Evolutionary conservation across 1,284 basidiomycete species (phyloP).

Genomic region (Afroboletus lepidellus): DNA sequence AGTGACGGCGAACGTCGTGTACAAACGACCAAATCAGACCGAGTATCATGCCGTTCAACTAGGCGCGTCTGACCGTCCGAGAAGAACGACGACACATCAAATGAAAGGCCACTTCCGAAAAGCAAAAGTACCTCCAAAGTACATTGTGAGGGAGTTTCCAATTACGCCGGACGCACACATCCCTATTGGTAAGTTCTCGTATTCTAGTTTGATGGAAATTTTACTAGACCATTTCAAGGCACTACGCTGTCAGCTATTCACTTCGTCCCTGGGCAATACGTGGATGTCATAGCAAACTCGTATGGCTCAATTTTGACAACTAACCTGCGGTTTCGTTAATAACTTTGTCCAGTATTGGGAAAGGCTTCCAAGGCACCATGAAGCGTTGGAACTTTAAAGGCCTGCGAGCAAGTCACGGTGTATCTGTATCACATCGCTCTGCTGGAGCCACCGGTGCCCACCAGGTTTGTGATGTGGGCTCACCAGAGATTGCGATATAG

Average conservation of each 20-base stretch:
- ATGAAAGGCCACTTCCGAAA: slow-evolving; percentile 88
- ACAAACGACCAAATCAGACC: slow-evolving; percentile 59
- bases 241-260: slow-evolving; percentile 89
- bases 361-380: slow-evolving; percentile 97
- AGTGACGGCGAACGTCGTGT: slow-evolving; percentile 75
- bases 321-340: slow-evolving; percentile 8
- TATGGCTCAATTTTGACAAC: slow-evolving; percentile 40
- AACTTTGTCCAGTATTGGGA: slow-evolving; percentile 70
- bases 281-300: slow-evolving; percentile 93
- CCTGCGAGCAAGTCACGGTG: slow-evolving; percentile 93
- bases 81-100: slow-evolving; percentile 66
- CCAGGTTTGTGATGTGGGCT: slow-evolving; percentile 57
- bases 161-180: slow-evolving; percentile 88
- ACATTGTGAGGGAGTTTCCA: slow-evolving; percentile 86
- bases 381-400: slow-evolving; percentile 96
- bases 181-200: slow-evolving; percentile 63
- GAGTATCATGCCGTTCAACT: slow-evolving; percentile 87
- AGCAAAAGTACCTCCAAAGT: slow-evolving; percentile 84
- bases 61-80: slow-evolving; percentile 70
- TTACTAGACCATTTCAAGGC: slow-evolving; percentile 59
- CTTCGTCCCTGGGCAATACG: slow-evolving; percentile 96
- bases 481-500: slow-evolving; percentile 5
- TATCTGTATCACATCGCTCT: slow-evolving; percentile 91
- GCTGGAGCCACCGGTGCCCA: slow-evolving; percentile 94
- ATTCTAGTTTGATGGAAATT: not conserved